phyloP scores from a whole-genome alignment of 2,329 filamentous ascomycete genomes.

The Calcarisporium arbuscula region DNA sequence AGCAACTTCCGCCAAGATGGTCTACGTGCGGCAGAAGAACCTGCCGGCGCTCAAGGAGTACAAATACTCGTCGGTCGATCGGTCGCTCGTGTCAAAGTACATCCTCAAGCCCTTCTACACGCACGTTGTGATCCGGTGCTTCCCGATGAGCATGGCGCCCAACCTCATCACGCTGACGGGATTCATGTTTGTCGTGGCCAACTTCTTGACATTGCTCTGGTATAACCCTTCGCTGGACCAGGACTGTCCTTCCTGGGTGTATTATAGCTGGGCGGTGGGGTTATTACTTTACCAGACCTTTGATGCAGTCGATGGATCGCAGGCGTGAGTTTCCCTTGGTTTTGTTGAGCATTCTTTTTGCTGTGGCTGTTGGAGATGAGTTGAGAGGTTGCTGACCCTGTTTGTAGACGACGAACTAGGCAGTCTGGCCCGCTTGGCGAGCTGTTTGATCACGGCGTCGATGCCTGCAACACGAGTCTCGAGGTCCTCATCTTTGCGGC shows the following conservation, averaged over 20 bases:
- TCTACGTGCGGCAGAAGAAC: slow-evolving; percentile 89
- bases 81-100: slow-evolving; percentile 84
- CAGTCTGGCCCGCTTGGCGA: slow-evolving; percentile 94
- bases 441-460: slow-evolving; percentile 95
- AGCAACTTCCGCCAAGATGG: slow-evolving; percentile 71
- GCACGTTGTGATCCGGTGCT: slow-evolving; percentile 86
- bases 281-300: slow-evolving; percentile 97
- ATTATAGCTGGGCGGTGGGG: slow-evolving; percentile 82
- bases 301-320: slow-evolving; percentile 90
- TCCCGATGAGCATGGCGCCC: slow-evolving; percentile 91
- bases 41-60: slow-evolving; percentile 86
- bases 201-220: slow-evolving; percentile 88
- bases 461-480: slow-evolving; percentile 92
- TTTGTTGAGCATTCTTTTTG: background rate
- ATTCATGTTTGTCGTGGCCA: slow-evolving; percentile 82
- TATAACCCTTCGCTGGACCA: slow-evolving; percentile 92
- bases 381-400: background rate
- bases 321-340: slow-evolving; percentile 59
- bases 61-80: slow-evolving; percentile 91
- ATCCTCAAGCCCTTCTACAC: slow-evolving; percentile 97
- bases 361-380: slow-evolving; percentile 4
- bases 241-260: slow-evolving; percentile 93
- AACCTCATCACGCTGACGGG: slow-evolving; percentile 85
- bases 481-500: slow-evolving; percentile 89
- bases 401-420: slow-evolving; percentile 66